A percentile compares a stretch with the other conserved stretches of the same genome.
Evolutionary conservation across 306 rosid species (phyloP).

Genomic region (Vigna unguiculata): DNA sequence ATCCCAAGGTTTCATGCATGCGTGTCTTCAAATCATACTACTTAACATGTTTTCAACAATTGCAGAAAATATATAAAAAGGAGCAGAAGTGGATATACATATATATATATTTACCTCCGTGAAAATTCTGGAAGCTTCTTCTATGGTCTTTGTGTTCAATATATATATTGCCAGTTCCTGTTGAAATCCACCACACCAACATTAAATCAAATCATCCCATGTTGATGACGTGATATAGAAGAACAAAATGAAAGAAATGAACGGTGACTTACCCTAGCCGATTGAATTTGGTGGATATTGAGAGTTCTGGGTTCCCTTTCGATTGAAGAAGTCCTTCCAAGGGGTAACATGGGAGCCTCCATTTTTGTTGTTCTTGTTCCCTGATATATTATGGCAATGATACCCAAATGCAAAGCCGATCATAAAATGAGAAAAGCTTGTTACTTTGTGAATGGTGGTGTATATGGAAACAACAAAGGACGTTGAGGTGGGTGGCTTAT

Average conservation of each 20-base stretch:
- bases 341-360: conserved; percentile 45
- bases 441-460: neutral
- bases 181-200: neutral
- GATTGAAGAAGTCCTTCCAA: conserved; percentile 72
- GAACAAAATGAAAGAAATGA: neutral
- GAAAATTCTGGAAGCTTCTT: conserved; percentile 77
- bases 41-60: neutral
- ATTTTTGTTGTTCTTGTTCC: neutral
- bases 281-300: conserved; percentile 57
- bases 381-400: neutral
- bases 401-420: neutral
- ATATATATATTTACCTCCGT: conserved; percentile 58
- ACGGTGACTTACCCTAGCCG: conserved; percentile 59
- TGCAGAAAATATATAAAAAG: neutral
- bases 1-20: too few relatives aligned
- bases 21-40: too few relatives aligned
- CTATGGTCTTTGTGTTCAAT: conserved; percentile 56
- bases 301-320: conserved; percentile 87
- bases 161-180: conserved; percentile 73
- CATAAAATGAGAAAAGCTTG: neutral
- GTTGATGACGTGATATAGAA: neutral
- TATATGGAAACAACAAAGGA: neutral
- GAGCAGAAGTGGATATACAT: neutral
- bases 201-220: neutral
- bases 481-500: neutral